Conservation (phyloP, 2,329 filamentous ascomycete genomes). For the Sporothrix sp. region DNA sequence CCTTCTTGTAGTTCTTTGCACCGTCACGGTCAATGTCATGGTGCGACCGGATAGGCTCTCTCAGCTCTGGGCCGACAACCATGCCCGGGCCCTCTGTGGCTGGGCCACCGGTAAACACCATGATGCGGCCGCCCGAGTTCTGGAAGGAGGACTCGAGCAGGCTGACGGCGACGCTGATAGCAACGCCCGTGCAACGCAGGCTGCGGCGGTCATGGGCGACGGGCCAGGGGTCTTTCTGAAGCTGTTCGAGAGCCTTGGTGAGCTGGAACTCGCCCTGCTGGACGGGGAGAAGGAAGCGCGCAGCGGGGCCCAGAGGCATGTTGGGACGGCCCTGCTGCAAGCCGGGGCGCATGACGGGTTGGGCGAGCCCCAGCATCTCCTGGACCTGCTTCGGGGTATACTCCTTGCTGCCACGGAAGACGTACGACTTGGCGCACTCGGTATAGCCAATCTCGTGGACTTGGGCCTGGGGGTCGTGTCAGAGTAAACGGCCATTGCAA, state of each 20-base stretch:
- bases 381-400: slow-evolving; percentile 98
- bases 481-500: too few relatives aligned
- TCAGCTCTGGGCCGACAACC: slow-evolving; percentile 90
- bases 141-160: slow-evolving; percentile 91
- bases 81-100: slow-evolving; percentile 94
- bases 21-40: slow-evolving; percentile 98
- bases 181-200: slow-evolving; percentile 87
- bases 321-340: slow-evolving; percentile 59
- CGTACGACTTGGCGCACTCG: slow-evolving; percentile 96
- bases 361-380: slow-evolving; percentile 86
- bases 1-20: slow-evolving; percentile 99
- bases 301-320: slow-evolving; percentile 67
- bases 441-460: slow-evolving; percentile 97
- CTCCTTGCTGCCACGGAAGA: slow-evolving; percentile 96
- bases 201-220: slow-evolving; percentile 87
- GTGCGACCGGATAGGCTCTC: slow-evolving; percentile 94
- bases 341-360: slow-evolving; percentile 62
- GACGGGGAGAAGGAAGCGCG: slow-evolving; percentile 86
- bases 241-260: slow-evolving; percentile 86
- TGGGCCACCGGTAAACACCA: slow-evolving; percentile 92
- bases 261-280: slow-evolving; percentile 96
- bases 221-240: slow-evolving; percentile 96
- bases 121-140: slow-evolving; percentile 88
- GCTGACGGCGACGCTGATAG: slow-evolving; percentile 89
- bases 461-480: slow-evolving; percentile 53